Evolutionary conservation across 805 yeast genomes (phyloP), one percentile per base, ranked within the genome.

Genomic region (Hermanozyma aechmeae): DNA sequence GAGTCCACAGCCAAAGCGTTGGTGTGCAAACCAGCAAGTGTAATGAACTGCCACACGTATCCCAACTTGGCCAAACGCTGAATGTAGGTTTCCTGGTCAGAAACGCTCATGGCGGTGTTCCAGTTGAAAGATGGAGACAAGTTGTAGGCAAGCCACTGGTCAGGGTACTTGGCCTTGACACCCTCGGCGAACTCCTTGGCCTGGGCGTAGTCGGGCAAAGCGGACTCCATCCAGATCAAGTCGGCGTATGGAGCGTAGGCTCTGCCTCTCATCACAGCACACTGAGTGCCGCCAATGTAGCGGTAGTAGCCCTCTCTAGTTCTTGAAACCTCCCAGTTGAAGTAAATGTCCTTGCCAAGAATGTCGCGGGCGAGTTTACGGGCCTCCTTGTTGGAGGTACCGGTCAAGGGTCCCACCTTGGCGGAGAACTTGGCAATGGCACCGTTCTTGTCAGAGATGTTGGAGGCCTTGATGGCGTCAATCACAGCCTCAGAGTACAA

Each of bases 171-270:
- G 19, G 74, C 71, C 54, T 78, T 73, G 42, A 89, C 93, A 51
- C 97, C 96, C 26, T 76, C 81, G 32, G 97, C 92, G 51, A 89
- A 89, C 64, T 85, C 95, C 61, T 77, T 74, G 40, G 96, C 97
- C 66, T 89, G 97, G 36, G 68, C 71, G 62, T 73, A 87, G 59
- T 86, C 95, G 43, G 97, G 97, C 45, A 83, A 73, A 58, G 87
- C 87, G 35, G 95, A 79, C 69, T 89, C 97, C 96, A 89, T 87
- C 97, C 97, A 89, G 46, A 87, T 78, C 65, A 89, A 69, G 60
- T 87, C 97, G 25, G 94, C 86, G 58, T 79, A 89, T 39, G 96
- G 96, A 31, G 96, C 87, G 56, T 69, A 89, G 17, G 95, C 93
- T 51, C 95, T 76, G 38, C 94, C 96, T 57, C 97, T 79, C 79